Evolutionary conservation across 1,139 yeast species (phyloP).

Genomic region (Pichia sp.): DNA sequence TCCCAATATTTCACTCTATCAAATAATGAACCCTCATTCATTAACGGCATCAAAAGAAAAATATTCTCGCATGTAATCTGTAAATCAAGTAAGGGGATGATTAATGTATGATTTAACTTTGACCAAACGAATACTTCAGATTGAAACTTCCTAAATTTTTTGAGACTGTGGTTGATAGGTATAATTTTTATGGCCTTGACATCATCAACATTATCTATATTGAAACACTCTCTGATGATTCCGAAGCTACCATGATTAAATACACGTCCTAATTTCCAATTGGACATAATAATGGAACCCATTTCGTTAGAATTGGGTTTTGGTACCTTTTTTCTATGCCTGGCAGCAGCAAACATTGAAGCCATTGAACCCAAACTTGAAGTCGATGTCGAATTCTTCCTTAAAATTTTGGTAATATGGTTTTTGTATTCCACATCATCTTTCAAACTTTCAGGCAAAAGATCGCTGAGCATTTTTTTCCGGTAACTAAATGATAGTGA

Average conservation of each 20-base stretch:
- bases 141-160: slow-evolving; percentile 46
- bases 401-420: slow-evolving; percentile 26
- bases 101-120: slow-evolving; percentile 53
- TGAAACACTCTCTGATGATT: slow-evolving; percentile 56
- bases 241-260: slow-evolving; percentile 95
- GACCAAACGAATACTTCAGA: slow-evolving; percentile 76
- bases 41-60: slow-evolving; percentile 65
- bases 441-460: slow-evolving; percentile 39
- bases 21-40: slow-evolving; percentile 77
- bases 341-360: slow-evolving; percentile 3
- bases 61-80: slow-evolving; percentile 56
- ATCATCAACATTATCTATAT: slow-evolving; percentile 15
- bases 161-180: slow-evolving; percentile 37
- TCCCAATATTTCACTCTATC: slow-evolving; percentile 72
- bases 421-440: slow-evolving; percentile 26
- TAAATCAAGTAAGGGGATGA: slow-evolving; percentile 55
- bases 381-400: slow-evolving; percentile 18
- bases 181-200: slow-evolving; percentile 74
- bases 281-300: slow-evolving; percentile 51
- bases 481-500: slow-evolving; percentile 66
- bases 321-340: slow-evolving; percentile 3
- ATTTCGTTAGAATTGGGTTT: slow-evolving; percentile 42
- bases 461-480: slow-evolving; percentile 46
- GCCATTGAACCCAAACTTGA: slow-evolving; percentile 7
- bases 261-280: slow-evolving; percentile 59